Evolutionary conservation across 139 green algal genomes (phyloP).

Genomic region (Yamagishiella unicocca): DNA sequence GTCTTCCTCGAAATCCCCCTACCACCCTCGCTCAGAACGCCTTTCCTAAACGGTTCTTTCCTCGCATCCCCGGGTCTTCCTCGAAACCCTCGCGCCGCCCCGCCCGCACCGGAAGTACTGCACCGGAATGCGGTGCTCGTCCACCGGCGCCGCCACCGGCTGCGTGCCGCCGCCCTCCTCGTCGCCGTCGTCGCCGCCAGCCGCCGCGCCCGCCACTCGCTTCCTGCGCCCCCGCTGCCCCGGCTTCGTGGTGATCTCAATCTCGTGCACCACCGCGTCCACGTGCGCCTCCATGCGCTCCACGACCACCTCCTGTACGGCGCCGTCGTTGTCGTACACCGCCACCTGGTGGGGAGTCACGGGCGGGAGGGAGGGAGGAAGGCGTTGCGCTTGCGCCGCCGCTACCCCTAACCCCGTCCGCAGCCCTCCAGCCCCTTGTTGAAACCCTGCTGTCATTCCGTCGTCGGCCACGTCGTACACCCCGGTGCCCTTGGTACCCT

Average conservation of each 20-base stretch:
- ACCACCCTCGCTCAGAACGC: no score
- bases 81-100: neutral
- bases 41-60: no score
- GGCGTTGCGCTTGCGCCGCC: no score
- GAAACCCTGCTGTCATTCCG: no score
- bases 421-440: no score
- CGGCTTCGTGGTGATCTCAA: constrained; percentile 28
- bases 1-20: no score
- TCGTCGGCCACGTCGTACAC: no score
- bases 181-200: neutral
- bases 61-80: no score
- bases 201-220: neutral
- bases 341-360: constrained; percentile 23
- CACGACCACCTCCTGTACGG: constrained; percentile 39
- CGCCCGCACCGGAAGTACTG: constrained; percentile 28
- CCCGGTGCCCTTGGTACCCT: no score
- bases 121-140: constrained; percentile 29
- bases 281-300: constrained; percentile 39
- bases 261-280: constrained; percentile 36
- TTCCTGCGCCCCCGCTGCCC: constrained; percentile 16
- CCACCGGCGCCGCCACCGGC: neutral
- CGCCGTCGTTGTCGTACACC: constrained; percentile 36
- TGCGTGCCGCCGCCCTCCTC: constrained; percentile 26
- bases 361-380: no score
- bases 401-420: no score